Percentiles rank a stretch among this genome's conserved stretches.
Evolutionary conservation across 1,139 yeast genomes (phyloP).

Genomic region (Yamadazyma atmosphaerica): DNA sequence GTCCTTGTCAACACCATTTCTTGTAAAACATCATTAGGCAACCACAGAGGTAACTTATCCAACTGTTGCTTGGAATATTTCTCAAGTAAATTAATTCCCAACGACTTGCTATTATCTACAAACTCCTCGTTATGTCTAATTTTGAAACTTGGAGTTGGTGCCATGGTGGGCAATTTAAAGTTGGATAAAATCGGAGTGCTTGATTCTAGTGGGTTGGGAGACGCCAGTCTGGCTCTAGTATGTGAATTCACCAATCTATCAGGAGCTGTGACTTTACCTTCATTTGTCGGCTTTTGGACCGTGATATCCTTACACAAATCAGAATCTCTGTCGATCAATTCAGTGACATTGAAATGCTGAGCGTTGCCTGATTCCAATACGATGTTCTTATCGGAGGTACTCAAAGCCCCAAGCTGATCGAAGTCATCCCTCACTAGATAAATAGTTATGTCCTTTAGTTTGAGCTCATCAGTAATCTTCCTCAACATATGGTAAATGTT

Average conservation of each 20-base stretch:
- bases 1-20: conserved; percentile 15
- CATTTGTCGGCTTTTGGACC: background rate
- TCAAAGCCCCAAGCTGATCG: conserved; percentile 3
- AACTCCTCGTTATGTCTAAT: conserved; percentile 46
- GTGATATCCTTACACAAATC: conserved; percentile 12
- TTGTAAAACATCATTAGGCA: conserved; percentile 9
- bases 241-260: conserved; percentile 10
- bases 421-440: conserved; percentile 15
- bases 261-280: background rate
- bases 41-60: conserved; percentile 18
- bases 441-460: conserved; percentile 9
- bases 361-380: conserved; percentile 14
- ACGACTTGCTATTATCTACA: conserved; percentile 10
- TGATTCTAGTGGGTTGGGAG: conserved; percentile 13
- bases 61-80: conserved; percentile 7
- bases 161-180: conserved; percentile 15
- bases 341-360: conserved; percentile 14
- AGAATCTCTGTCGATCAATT: conserved; percentile 13
- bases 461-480: conserved; percentile 40
- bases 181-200: conserved; percentile 17
- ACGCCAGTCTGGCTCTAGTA: conserved; percentile 6
- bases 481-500: conserved; percentile 46
- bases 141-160: conserved; percentile 25
- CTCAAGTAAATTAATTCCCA: conserved; percentile 14
- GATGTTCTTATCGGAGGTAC: background rate